Base-by-base conservation (phyloP, 2,329 filamentous ascomycete species). In the Drechslera avenae region DNA sequence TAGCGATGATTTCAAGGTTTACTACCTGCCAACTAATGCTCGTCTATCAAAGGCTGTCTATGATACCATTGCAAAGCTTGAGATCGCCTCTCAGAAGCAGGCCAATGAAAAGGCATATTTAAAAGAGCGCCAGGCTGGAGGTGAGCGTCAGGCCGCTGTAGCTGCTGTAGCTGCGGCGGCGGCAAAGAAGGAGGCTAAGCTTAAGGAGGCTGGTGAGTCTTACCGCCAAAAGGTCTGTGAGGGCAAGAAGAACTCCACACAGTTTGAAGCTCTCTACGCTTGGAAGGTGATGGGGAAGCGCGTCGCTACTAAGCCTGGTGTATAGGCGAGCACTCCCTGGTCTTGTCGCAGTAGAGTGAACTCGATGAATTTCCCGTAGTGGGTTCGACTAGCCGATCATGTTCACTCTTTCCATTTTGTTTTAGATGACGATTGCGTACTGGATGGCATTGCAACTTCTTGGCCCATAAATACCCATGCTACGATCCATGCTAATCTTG, bases 151-250 rank as follows among this genome's bases (percentile, higher is more conserved):
- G 30, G 30, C 3, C 7, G 19, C 19, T 3, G 12, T 18, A 8
- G 16, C 23, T 18, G 17, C 31, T 9, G 19, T 31, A 6, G 35
- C n/a, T n/a, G n/a, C n/a, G n/a, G n/a, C n/a, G n/a, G n/a, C 19
- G 12, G 45, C 19, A 6, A 30, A 47, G 17, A 23, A 40, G 30
- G 30, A 28, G 2, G 37, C 30, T 7, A 13, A 39, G 28, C 17
- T 32, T 3, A 23, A 31, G 36, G 45, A 18, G 5, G 45, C 36
- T 41, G 36, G 36, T n/a, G 36, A 26, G 14, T 47, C 45, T 10
- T 47, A 47, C 9, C 36, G 45, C n/a, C 19, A 41, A 33, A 47
- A 47, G 30, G 19, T 28, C 8, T 30, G 30, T 12, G 21, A 47
- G 28, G 45, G 45, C 4, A 33, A 23, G 18, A 47, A 47, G 30